Base-by-base conservation (phyloP, 208 protist species). In the Acanthamoeba pearcei region DNA sequence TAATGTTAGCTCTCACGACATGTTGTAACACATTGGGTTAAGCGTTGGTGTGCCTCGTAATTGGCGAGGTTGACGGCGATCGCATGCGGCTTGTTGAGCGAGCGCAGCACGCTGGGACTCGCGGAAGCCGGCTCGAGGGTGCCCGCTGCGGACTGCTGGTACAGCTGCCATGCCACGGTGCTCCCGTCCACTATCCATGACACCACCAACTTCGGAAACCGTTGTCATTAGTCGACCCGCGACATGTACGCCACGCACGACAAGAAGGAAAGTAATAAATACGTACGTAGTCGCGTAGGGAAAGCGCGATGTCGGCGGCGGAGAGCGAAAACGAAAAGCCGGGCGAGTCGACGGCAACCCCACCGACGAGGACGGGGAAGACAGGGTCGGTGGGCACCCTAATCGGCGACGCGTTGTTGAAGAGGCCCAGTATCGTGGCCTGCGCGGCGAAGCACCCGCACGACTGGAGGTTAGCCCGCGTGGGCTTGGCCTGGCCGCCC, bases 1-100 rank as follows among this genome's bases (percentile, higher is more conserved):
- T 49, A 49, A 49, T 49, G 46, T 49, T 49, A 49, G 46, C 46
- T 49, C 46, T 49, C 46, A 49, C 46, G 46, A 49, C 46, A 49
- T 49, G 46, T 49, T 49, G 46, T 49, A 3, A 49, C 46, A 49
- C 46, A 49, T 49, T 49, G 46, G 46, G 46, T 49, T 49, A 49
- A 49, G 46, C 46, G 46, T 49, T 49, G 46, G 46, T 49, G 46
- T 49, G 46, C 76, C 6, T 85, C 76, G 76, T 62, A 85, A 42
- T 85, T 85, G 76, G 76, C 76, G 38, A 85, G 76, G 46, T 60
- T 60, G 76, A 85, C 49, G 38, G 76, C 24, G 19, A 85, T 27
- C 38, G 76, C 76, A 46, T 85, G 76, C 38, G 76, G 76, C 49
- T 85, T 85, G 24, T 27, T 53, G 42, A 85, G 38, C 38, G 38